Conservation (phyloP, 257 asterid species). For the Solanum sejunctum region DNA sequence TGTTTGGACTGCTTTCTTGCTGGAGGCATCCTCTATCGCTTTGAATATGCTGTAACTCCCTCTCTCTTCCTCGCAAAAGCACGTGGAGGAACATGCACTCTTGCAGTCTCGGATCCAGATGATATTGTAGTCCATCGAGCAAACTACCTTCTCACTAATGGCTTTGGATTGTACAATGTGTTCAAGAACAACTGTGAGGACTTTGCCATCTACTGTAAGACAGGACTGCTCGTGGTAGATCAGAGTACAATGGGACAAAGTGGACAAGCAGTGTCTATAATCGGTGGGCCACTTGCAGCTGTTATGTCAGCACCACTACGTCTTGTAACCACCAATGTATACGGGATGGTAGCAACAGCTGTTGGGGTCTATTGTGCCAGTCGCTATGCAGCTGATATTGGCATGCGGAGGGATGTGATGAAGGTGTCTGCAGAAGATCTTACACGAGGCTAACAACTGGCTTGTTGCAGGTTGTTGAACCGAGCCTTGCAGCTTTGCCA, state of each 20-base stretch:
- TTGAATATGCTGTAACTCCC: conserved; percentile 69
- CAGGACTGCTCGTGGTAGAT: conserved; percentile 70
- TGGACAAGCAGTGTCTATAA: conserved; percentile 78
- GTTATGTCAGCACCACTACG: conserved; percentile 65
- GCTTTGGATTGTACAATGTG: conserved; percentile 76
- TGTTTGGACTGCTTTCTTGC: conserved; percentile 89
- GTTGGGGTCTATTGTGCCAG: conserved; percentile 77
- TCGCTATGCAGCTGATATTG: conserved; percentile 78
- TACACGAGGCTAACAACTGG: conserved; percentile 45
- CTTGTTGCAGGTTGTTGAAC: conserved; percentile 40
- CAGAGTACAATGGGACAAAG: conserved; percentile 77
- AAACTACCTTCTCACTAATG: conserved; percentile 57
- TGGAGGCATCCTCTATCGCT: conserved; percentile 76
- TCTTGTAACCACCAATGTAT: conserved; percentile 54
- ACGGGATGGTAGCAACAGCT: conserved; percentile 69
- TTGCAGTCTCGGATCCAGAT: conserved; percentile 54
- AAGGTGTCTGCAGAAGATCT: conserved; percentile 69
- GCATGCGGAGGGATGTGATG: conserved; percentile 76
- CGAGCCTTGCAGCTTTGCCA: conserved; percentile 24
- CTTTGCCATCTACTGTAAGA: conserved; percentile 90
- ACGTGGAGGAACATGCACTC: conserved; percentile 91
- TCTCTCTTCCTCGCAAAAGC: conserved; percentile 79
- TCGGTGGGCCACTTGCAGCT: conserved; percentile 88
- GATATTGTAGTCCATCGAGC: conserved; percentile 68
- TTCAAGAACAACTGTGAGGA: conserved; percentile 93